A percentile compares a stretch with the other conserved stretches of the same genome.
Conservation (phyloP, 768 basidiomycete genomes). For the Boletus sensibilis region DNA sequence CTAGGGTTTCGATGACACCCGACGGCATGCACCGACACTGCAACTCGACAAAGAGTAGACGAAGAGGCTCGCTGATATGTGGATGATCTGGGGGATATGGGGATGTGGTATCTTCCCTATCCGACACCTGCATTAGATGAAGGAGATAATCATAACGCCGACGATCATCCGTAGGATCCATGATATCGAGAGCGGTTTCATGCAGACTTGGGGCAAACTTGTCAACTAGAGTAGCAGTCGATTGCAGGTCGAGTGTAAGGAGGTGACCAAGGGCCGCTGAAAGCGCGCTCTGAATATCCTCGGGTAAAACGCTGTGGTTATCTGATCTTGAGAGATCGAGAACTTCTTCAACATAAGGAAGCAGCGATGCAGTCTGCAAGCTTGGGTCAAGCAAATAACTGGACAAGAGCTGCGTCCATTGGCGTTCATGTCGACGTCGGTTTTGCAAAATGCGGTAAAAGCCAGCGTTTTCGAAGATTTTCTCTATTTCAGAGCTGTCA, state of each 20-base stretch:
- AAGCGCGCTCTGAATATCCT: conserved; percentile 54
- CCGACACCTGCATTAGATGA: conserved; percentile 54
- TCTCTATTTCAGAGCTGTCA: conserved; percentile 63
- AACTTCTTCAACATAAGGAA: conserved; percentile 63
- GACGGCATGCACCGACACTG: conserved; percentile 71
- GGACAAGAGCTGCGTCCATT: conserved; percentile 72
- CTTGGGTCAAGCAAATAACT: conserved; percentile 77
- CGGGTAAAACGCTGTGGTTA: conserved; percentile 52
- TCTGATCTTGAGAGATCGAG: conserved; percentile 45
- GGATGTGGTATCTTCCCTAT: conserved; percentile 36
- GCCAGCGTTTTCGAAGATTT: conserved; percentile 74
- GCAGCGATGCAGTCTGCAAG: conserved; percentile 56
- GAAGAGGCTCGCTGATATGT: conserved; percentile 49
- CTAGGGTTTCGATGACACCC: conserved; percentile 60
- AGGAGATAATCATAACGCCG: conserved; percentile 76
- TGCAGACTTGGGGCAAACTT: conserved; percentile 67
- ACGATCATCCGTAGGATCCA: conserved; percentile 46
- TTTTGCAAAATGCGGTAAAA: conserved; percentile 90
- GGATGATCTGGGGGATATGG: conserved; percentile 36
- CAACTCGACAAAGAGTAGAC: conserved; percentile 65
- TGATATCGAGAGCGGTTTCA: conserved; percentile 50
- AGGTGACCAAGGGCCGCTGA: conserved; percentile 62
- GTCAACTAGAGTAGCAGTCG: conserved; percentile 74
- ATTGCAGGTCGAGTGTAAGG: conserved; percentile 54
- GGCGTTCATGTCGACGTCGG: conserved; percentile 71